Percentiles rank a stretch among this genome's conserved stretches.
Evolutionary conservation across 352 stramenopile genomes (phyloP).

Genomic region (Phytopythium delawarense): DNA sequence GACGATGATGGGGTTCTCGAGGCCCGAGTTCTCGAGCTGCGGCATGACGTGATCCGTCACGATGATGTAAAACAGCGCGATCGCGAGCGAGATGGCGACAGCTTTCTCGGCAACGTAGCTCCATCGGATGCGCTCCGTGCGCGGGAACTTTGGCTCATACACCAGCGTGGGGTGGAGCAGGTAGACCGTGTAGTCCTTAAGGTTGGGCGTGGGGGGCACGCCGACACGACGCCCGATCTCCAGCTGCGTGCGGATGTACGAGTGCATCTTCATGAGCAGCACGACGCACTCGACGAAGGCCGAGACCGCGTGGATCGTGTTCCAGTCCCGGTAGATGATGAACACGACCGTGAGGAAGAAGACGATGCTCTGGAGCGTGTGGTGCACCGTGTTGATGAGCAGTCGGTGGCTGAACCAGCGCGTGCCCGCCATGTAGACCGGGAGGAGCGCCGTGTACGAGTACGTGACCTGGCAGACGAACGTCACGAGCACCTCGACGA

Average conservation of each 20-base stretch:
- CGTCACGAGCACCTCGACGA: slow-evolving; percentile 65
- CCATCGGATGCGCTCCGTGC: slow-evolving; percentile 76
- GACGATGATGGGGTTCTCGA: slow-evolving; percentile 48
- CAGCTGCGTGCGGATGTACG: slow-evolving; percentile 72
- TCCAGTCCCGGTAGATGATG: slow-evolving; percentile 74
- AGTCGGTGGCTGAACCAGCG: slow-evolving; percentile 28
- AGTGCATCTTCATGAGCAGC: slow-evolving; percentile 84
- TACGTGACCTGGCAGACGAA: slow-evolving; percentile 64
- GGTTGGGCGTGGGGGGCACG: slow-evolving; percentile 17
- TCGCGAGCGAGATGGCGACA: slow-evolving; percentile 70
- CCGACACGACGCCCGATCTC: slow-evolving; percentile 40
- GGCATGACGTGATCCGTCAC: slow-evolving; percentile 88
- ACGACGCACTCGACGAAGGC: slow-evolving; percentile 75
- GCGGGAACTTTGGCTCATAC: slow-evolving; percentile 93
- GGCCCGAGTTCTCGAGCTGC: slow-evolving; percentile 66
- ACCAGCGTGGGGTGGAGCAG: slow-evolving; percentile 88
- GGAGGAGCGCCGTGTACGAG: slow-evolving; percentile 67
- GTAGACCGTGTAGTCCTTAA: slow-evolving; percentile 70
- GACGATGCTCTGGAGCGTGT: slow-evolving; percentile 64
- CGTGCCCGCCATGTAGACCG: slow-evolving; percentile 60
- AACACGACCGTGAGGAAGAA: slow-evolving; percentile 65
- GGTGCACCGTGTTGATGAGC: slow-evolving; percentile 66
- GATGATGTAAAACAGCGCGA: slow-evolving; percentile 88
- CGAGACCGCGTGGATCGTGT: slow-evolving; percentile 65
- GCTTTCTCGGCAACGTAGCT: slow-evolving; percentile 81